Evolutionary conservation across 129 eudicot genomes (phyloP).

Genomic region (Helianthus annuus): DNA sequence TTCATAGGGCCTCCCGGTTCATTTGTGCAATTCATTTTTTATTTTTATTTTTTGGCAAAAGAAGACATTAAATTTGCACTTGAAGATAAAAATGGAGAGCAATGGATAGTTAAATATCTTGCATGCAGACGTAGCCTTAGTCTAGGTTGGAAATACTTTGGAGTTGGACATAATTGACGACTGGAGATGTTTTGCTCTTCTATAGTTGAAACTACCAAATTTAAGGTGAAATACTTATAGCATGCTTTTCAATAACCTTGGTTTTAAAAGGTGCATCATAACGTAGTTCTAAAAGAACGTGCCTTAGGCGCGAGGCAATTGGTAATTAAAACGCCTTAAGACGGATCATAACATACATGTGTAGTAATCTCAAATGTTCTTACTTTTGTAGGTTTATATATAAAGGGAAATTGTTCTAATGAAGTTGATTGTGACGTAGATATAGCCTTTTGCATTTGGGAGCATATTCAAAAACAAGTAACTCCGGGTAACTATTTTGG

Average conservation of each 20-base stretch:
- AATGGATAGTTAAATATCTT: conserved; percentile 53
- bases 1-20: conserved; percentile 60
- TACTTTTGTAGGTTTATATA: too few relatives aligned
- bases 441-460: too few relatives aligned
- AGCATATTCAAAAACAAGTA: too few relatives aligned
- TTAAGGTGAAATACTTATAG: conserved; percentile 48
- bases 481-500: too few relatives aligned
- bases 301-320: too few relatives aligned
- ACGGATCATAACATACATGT: not conserved
- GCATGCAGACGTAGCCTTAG: conserved; percentile 56
- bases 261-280: too few relatives aligned
- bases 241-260: not conserved
- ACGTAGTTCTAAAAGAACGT: too few relatives aligned
- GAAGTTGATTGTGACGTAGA: too few relatives aligned
- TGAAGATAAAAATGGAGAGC: conserved; percentile 60
- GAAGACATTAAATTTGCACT: conserved; percentile 41
- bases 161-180: conserved; percentile 44
- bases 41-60: too few relatives aligned
- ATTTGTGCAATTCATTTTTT: conserved; percentile 56
- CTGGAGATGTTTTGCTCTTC: conserved; percentile 59
- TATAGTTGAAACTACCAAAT: conserved; percentile 46
- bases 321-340: too few relatives aligned
- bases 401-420: too few relatives aligned
- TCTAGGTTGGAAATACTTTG: conserved; percentile 75
- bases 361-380: too few relatives aligned